Base-by-base conservation (phyloP, 495 filamentous ascomycete species). In the Neurospora intermedia region DNA sequence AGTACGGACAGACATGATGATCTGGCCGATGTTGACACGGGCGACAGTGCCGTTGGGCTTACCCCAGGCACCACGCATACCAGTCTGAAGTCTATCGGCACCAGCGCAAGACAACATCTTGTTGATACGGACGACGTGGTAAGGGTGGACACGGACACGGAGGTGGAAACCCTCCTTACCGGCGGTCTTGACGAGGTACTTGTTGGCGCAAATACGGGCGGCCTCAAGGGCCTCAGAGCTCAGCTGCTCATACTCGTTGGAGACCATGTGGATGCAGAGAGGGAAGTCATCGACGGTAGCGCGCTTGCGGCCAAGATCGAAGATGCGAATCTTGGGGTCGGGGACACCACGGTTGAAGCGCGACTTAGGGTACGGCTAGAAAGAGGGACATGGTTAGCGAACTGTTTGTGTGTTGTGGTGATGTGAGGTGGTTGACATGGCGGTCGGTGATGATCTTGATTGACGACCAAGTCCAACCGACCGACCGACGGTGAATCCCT, bases 321-420 rank as follows among this genome's bases (percentile, higher is more conserved):
- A 99, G 90, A 99, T 98, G 80, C 94, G 92, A 82, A 98, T 98
- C 91, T 99, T 98, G 76, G 94, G 92, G 87, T 98, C 95, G 82
- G 96, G 96, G 77, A 99, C 96, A 98, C 96, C 96, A 89, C 96
- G 94, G 91, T 99, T 99, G 92, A 98, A 99, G 76, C 96, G 93
- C 76, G 93, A 97, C 91, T 99, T 98, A 78, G 96, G 96, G 88
- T 98, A 99, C 82, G 96, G 94, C 93, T 97, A 78, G 70, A 59
- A 69, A 8, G 81, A 43, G 72, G 79, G 71, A 85, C 80, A 9
- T 69, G 31, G 75, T 85, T 74, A 84, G 82, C 76, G 75, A 54
- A 62, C 54, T 43, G 23, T 7, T 73, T 1, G 54, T 35, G 54
- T 35, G 54, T 66, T 31, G 23, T 66, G 54, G 23, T 66, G 27